These are phyloP conservation scores for Botrytis fabae DNA, from an alignment of 2,329 filamentous ascomycete genomes.

Conservation along the genomic window DNA sequence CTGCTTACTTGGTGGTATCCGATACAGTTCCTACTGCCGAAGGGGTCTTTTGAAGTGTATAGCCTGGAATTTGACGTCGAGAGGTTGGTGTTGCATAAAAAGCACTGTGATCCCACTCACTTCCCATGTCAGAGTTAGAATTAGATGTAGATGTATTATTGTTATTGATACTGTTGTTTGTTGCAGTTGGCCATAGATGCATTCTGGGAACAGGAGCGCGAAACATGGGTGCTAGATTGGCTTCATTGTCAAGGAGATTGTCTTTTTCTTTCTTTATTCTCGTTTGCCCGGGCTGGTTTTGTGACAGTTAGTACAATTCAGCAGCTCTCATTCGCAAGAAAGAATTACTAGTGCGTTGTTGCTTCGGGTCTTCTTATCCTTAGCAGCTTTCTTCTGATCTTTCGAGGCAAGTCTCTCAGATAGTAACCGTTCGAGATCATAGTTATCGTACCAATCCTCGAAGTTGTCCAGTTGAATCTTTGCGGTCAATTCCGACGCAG, in stretches of 20 bases:
- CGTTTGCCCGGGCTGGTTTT: neutral
- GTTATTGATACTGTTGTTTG: constrained; percentile 8
- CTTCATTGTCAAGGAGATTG: constrained; percentile 11
- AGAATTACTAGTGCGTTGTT: constrained; percentile 6
- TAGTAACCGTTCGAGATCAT: constrained; percentile 71
- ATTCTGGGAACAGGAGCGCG: constrained; percentile 40
- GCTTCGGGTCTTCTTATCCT: constrained; percentile 36
- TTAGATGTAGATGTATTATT: constrained; percentile 8
- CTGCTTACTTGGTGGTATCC: constrained; percentile 33
- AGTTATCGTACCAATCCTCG: constrained; percentile 73
- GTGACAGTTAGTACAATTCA: neutral
- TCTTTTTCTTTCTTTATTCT: constrained; percentile 30
- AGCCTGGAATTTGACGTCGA: constrained; percentile 34
- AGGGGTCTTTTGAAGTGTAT: constrained; percentile 26
- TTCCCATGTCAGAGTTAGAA: constrained; percentile 22
- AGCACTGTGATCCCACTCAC: constrained; percentile 29
- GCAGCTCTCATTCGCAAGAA: neutral
- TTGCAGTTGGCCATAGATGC: constrained; percentile 35
- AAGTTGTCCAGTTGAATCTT: constrained; percentile 64
- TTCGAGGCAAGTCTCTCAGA: constrained; percentile 77
- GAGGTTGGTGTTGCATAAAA: constrained; percentile 38
- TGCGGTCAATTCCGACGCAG: constrained; percentile 66
- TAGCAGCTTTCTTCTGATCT: constrained; percentile 60
- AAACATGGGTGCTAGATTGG: constrained; percentile 30
- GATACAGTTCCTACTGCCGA: constrained; percentile 13